Conservation (phyloP, 2,329 filamentous ascomycete genomes). For the Canariomyces notabilis region DNA sequence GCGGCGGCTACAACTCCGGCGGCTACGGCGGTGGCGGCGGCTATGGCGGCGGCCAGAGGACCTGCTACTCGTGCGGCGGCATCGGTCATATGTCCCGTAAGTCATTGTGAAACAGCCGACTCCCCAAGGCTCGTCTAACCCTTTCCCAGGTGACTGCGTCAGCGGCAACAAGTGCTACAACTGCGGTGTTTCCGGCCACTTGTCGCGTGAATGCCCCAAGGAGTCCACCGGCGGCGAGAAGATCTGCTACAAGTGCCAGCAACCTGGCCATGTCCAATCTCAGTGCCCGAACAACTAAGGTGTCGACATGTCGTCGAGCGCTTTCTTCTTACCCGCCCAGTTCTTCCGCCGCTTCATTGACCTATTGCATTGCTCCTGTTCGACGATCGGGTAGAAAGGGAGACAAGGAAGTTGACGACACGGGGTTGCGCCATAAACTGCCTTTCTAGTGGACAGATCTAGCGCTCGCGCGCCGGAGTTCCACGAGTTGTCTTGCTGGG, state of each 20-base stretch:
- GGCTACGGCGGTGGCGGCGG: slow-evolving; percentile 44
- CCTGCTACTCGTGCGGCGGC: slow-evolving; percentile 97
- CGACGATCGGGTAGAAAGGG: slow-evolving; percentile 18
- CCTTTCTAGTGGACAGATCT: slow-evolving; percentile 26
- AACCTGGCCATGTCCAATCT: slow-evolving; percentile 83
- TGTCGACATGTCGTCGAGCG: slow-evolving; percentile 15
- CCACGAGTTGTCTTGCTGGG: slow-evolving; percentile 27
- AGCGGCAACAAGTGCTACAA: slow-evolving; percentile 99
- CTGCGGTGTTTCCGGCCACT: slow-evolving; percentile 89
- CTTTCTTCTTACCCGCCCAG: slow-evolving; percentile 20
- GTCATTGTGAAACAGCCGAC: slow-evolving; percentile 27
- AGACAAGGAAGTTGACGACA: slow-evolving; percentile 24
- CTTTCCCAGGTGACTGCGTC: slow-evolving; percentile 70
- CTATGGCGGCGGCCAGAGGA: slow-evolving; percentile 54
- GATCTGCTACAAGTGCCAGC: slow-evolving; percentile 95
- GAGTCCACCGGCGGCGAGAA: slow-evolving; percentile 84
- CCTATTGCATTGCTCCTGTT: slow-evolving; percentile 18
- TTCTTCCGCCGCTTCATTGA: slow-evolving; percentile 20
- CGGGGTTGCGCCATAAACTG: slow-evolving; percentile 27
- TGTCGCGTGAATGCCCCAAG: slow-evolving; percentile 93
- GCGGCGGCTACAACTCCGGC: slow-evolving; percentile 43
- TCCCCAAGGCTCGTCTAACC: background rate
- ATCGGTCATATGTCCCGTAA: slow-evolving; percentile 90
- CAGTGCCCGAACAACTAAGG: slow-evolving; percentile 78
- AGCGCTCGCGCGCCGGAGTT: slow-evolving; percentile 25